These are phyloP conservation scores for Solanum chilense DNA, from an alignment of 257 asterid species.

Conservation along the genomic window DNA sequence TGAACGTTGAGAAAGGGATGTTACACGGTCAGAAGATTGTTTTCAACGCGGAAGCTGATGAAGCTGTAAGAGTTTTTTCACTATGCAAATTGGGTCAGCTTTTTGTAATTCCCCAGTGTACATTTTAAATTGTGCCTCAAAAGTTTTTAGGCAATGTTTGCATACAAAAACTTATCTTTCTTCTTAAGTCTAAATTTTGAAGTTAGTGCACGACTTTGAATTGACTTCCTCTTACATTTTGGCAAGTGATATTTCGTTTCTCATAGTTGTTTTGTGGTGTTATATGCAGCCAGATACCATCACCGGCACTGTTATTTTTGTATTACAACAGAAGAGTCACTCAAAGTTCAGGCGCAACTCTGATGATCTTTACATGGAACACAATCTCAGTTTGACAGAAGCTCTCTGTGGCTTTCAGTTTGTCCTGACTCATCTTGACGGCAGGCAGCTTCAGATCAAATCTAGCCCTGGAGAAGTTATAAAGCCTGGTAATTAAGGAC, in stretches of 20 bases:
- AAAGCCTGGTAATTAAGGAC: constrained; percentile 19
- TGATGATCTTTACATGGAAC: constrained; percentile 22
- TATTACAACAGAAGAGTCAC: constrained; percentile 20
- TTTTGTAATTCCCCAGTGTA: neutral
- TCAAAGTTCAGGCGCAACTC: constrained; percentile 18
- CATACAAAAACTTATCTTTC: neutral
- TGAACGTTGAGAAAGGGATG: constrained; percentile 39
- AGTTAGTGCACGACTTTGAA: neutral
- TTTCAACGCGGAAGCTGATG: constrained; percentile 31
- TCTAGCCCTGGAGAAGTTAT: constrained; percentile 21
- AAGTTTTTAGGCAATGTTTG: neutral
- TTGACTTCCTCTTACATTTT: neutral
- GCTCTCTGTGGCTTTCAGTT: constrained; percentile 27
- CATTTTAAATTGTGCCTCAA: neutral
- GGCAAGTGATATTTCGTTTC: neutral
- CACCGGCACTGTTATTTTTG: constrained; percentile 8
- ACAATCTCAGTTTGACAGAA: constrained; percentile 16
- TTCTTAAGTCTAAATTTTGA: neutral
- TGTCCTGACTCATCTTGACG: constrained; percentile 25
- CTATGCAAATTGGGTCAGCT: neutral
- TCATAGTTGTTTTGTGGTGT: neutral
- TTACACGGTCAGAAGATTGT: constrained; percentile 20
- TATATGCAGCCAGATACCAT: constrained; percentile 32
- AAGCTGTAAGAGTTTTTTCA: constrained; percentile 16
- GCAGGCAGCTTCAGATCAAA: constrained; percentile 20